Base-by-base conservation (phyloP, 345 rosid genomes). In the Ceriops decandra region DNA sequence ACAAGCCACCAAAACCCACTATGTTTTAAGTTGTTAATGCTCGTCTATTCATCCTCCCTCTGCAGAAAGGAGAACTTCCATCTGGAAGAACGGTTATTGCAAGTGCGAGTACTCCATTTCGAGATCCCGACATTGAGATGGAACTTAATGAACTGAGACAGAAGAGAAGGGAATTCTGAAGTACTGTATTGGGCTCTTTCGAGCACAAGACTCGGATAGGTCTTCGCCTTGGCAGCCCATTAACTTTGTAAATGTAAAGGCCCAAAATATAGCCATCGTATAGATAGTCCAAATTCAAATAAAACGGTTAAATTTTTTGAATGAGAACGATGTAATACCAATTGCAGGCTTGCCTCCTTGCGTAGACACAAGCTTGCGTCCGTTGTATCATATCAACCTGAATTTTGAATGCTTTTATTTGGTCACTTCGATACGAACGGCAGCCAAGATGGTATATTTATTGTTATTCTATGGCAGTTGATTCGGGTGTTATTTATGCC, bases 41-140 rank as follows among this genome's bases (percentile, higher is more conserved):
- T 11, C 31, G 63, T 58, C 38, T 61, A 56, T 62, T 28, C 11
- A 22, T 57, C 17, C 5, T 66, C 61, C 19, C 6, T 31, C 58
- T 28, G 38, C 85, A 90, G 90, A 85, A 83, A 84, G 88, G 88
- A 68, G 91, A 86, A 53, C 89, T 90, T 47, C 96, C 92, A 8
- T 83, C 89, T 0, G 92, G 90, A 64, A 84, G 89, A 79, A 74
- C 80, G 7, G 79, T 67, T 51, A 65, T 81, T 22, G n/a, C 74
- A 56, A 78, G 82, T 53, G 9, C 82, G 56, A 81, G 60, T 62
- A 73, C 72, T 62, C 75, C 83, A 1, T 78, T 79, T 61, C 83
- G 76, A 56, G 92, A 87, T 72, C 38, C 87, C 4, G 90, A 89
- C 52, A 78, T 87, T 5, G 92, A 87, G 82, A 85, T 72, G 74